Evolutionary conservation across 176 grass and related monocot species (phyloP), one percentile per base, ranked within the genome.

Genomic region (Zizania latifolia): DNA sequence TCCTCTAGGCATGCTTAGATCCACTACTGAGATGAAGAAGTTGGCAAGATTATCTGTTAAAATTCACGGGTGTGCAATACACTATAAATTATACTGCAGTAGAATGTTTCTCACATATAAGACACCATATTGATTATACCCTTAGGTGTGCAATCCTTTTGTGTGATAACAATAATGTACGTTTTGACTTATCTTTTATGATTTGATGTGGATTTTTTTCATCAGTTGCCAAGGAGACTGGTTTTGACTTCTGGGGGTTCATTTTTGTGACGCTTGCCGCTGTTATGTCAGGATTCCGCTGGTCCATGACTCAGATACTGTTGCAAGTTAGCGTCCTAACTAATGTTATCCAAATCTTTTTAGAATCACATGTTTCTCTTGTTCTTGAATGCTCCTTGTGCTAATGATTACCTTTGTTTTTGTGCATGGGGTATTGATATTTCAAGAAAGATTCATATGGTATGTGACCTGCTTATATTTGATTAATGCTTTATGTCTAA

Each of bases 231-330:
- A 99, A 86, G 92, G 95, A 99, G 69, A 86, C 95, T 2, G 89
- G 90, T 10, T 99, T 99, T 44, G 84, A 99, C 48, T 99, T 99
- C 69, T 99, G 86, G 95, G 95, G 95, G 73, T 99, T 99, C 81
- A 69, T 92, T 77, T 99, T 99, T 71, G 95, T 99, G 71, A 90
- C 86, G 13, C 86, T 99, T 89, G 95, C 95, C 86, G 91, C 95
- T 84, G 95, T 99, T 82, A 99, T 99, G 95, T 94, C 91, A 19
- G 95, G 95, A 64, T 99, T 94, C 57, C 89, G 95, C 58, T 99
- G 95, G 95, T 99, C 89, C 55, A 99, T 99, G 95, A 99, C 95
- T 78, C 95, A 99, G 43, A 94, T 99, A 80, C 82, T 99, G 27
- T 86, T 99, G 82, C 95, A 99, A 77, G 95, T 98, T 65, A 66